Percentiles rank a stretch among this genome's conserved stretches.
Evolutionary conservation across 2,329 filamentous ascomycete genomes (phyloP).

Genomic region (Phialophora chinensis): DNA sequence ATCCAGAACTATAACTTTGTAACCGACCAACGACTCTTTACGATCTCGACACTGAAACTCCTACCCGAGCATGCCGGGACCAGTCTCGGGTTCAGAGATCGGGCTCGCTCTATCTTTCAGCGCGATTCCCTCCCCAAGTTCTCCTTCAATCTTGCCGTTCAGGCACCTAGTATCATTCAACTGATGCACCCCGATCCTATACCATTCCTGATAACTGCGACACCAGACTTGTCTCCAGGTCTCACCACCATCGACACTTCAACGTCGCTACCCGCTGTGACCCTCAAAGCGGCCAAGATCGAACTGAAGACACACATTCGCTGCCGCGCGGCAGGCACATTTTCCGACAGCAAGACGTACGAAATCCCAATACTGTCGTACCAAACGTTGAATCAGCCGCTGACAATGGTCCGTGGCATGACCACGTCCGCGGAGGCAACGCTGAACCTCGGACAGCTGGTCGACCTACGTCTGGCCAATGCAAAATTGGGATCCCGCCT

Average conservation of each 20-base stretch:
- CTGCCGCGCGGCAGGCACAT: conserved; percentile 29
- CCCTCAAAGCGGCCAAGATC: conserved; percentile 28
- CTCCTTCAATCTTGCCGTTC: conserved; percentile 31
- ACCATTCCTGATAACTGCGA: conserved; percentile 29
- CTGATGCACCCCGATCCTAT: conserved; percentile 29
- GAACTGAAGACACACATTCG: conserved; percentile 27
- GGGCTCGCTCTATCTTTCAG: conserved; percentile 35
- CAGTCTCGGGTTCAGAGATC: conserved; percentile 28
- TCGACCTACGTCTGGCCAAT: conserved; percentile 27
- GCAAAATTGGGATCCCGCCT: conserved; percentile 31
- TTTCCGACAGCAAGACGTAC: conserved; percentile 29
- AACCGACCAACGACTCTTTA: conserved; percentile 23
- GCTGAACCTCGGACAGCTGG: conserved; percentile 27
- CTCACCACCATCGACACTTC: conserved; percentile 31
- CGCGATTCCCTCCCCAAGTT: conserved; percentile 32
- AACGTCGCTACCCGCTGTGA: conserved; percentile 17
- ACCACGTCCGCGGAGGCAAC: conserved; percentile 8
- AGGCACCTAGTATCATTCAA: conserved; percentile 32
- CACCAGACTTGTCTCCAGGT: conserved; percentile 21
- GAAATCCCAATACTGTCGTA: conserved; percentile 20
- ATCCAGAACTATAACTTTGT: conserved; percentile 27
- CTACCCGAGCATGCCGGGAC: conserved; percentile 31
- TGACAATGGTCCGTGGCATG: conserved; percentile 12
- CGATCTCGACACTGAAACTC: conserved; percentile 34
- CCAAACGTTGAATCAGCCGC: conserved; percentile 12